phyloP scores from a whole-genome alignment of 176 grass and related monocot species.

The Zizania latifolia region DNA sequence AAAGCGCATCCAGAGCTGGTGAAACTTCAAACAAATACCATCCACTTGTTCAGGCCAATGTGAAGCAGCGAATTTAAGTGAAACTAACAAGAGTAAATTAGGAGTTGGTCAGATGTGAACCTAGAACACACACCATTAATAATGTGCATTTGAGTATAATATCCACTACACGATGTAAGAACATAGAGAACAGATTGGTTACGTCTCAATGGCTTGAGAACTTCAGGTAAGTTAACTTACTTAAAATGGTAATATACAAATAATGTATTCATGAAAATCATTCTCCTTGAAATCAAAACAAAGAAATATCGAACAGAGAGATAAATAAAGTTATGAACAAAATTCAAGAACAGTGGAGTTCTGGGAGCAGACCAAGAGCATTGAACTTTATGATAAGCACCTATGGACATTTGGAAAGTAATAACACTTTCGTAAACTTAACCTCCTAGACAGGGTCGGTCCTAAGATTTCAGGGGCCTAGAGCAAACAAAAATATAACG shows the following conservation, averaged over 20 bases:
- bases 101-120: conserved; percentile 5
- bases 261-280: not conserved
- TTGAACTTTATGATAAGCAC: not conserved
- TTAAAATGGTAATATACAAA: not conserved
- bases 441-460: too few relatives aligned
- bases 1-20: not conserved
- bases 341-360: not conserved
- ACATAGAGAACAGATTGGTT: not conserved
- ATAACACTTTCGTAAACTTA: not conserved
- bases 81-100: not conserved
- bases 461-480: too few relatives aligned
- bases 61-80: not conserved
- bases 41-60: not conserved
- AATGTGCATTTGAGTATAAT: not conserved
- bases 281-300: not conserved
- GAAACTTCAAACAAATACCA: conserved; percentile 4
- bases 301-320: not conserved
- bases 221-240: not conserved
- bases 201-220: not conserved
- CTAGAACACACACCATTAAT: not conserved
- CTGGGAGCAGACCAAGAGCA: not conserved
- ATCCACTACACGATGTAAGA: not conserved
- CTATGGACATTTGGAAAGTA: not conserved
- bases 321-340: not conserved
- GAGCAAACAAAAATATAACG: too few relatives aligned